Base-by-base conservation (phyloP, 179 eudicot species). In the Pouteria campechiana region DNA sequence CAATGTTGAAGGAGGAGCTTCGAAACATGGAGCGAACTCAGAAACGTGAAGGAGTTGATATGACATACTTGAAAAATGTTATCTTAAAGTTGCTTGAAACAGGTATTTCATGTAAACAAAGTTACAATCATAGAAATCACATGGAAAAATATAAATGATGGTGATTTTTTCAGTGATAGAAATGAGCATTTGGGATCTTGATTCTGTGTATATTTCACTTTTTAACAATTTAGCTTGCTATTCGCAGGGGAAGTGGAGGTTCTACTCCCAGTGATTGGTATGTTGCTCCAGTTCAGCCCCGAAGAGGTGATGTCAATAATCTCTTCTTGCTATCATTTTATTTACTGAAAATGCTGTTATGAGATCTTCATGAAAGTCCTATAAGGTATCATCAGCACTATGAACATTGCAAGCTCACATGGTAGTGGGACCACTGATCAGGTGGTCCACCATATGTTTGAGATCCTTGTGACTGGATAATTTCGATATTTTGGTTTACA, bases 281-380 rank as follows among this genome's bases (percentile, higher is more conserved):
- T 80, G 94, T 86, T 92, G 38, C 96, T 92, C 55, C 99, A 92
- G 62, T 87, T 92, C 76, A 92, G 99, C 63, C 99, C 94, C n/a
- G 94, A 83, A 7, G 99, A 92, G 99, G 99, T 92, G 43, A 73
- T 25, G 11, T 48, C 42, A 20, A 42, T 20, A 6, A 32, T 3
- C 43, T 5, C 4, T 23, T 17, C 30, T 38, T 37, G 23, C 25
- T 42, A 25, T 25, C 34, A 8, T 34, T 22, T 25, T 48, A n/a
- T 11, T 12, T 18, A 25, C 17, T 9, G 8, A 13, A 21, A 0
- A 11, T 13, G 35, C 9, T n/a, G 40, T 17, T 25, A 18, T 1
- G 17, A 27, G 35, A n/a, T 7, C 17, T 11, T 42, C 15, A 11
- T 10, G 7, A 31, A 45, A 19, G 8, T n/a, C 25, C 37, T 15